These are phyloP conservation scores for Exophiala dermatitidis DNA, from an alignment of 2,329 filamentous ascomycete species.

Conservation along the genomic window DNA sequence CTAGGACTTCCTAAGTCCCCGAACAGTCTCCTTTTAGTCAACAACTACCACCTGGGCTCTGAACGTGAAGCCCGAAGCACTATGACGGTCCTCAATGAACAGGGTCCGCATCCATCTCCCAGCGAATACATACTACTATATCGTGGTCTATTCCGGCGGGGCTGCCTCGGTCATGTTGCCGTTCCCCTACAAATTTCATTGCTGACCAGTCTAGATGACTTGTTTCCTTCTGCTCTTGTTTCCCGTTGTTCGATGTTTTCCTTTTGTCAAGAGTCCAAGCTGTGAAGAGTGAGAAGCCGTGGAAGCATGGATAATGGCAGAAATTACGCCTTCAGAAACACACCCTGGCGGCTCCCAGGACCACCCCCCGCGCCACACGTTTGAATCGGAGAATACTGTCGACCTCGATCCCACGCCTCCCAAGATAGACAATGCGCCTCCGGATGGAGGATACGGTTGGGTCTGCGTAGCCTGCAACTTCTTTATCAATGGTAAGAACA, in stretches of 20 bases:
- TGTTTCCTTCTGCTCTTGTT: not conserved
- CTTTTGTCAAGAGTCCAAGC: not conserved
- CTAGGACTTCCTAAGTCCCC: too few species aligned
- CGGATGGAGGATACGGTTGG: constrained; percentile 57
- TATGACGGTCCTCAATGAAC: too few species aligned
- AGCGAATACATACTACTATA: too few species aligned
- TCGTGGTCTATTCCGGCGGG: not conserved
- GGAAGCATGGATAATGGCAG: constrained; percentile 10
- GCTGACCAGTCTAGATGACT: not conserved
- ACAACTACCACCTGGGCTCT: too few species aligned
- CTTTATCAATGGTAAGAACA: constrained; percentile 48
- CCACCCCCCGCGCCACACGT: constrained; percentile 3
- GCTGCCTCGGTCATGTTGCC: not conserved
- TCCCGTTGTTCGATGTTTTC: not conserved
- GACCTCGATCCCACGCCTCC: constrained; percentile 17
- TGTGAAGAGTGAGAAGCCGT: not conserved
- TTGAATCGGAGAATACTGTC: constrained; percentile 10
- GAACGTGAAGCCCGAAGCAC: too few species aligned
- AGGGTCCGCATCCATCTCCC: too few species aligned
- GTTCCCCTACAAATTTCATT: not conserved
- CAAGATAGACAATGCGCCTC: constrained; percentile 31
- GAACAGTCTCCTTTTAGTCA: too few species aligned
- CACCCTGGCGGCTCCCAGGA: not conserved
- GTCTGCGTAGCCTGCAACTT: constrained; percentile 50
- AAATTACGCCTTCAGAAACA: constrained; percentile 5